Evolutionary conservation across 441 rosid genomes (phyloP).

Genomic region (Arabidopsis lyrata): DNA sequence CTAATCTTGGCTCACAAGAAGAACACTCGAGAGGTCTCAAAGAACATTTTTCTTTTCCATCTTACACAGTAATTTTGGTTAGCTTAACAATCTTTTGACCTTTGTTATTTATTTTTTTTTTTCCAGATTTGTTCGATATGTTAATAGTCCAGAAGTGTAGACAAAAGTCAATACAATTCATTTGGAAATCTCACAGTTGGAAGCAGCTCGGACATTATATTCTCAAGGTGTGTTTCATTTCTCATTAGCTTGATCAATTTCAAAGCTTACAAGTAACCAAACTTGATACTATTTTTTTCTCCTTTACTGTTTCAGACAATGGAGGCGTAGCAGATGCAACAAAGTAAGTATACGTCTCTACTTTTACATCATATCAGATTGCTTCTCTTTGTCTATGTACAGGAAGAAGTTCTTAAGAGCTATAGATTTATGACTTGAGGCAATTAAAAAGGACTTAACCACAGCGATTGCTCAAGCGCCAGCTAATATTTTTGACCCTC

Average conservation of each 20-base stretch:
- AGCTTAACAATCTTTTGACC: constrained; percentile 1
- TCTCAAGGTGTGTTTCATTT: constrained; percentile 57
- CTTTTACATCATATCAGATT: not conserved
- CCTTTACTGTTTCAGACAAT: constrained; percentile 60
- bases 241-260: not conserved
- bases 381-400: constrained; percentile 22
- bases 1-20: constrained; percentile 85
- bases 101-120: not conserved
- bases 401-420: constrained; percentile 97
- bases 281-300: not conserved
- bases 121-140: constrained; percentile 90
- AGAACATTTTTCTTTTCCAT: constrained; percentile 2
- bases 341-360: constrained; percentile 59
- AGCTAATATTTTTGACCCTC: constrained; percentile 79
- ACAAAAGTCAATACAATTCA: constrained; percentile 79
- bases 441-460: constrained; percentile 79
- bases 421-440: constrained; percentile 83
- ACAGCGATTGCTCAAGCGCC: constrained; percentile 73
- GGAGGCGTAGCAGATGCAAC: constrained; percentile 72
- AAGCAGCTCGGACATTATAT: constrained; percentile 85
- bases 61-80: not conserved
- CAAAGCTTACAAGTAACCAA: not conserved
- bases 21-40: constrained; percentile 88
- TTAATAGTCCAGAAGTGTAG: constrained; percentile 83
- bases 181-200: constrained; percentile 94